phyloP scores from a whole-genome alignment of 2,329 filamentous ascomycete genomes.

The Colletotrichum gloeosporioides region DNA sequence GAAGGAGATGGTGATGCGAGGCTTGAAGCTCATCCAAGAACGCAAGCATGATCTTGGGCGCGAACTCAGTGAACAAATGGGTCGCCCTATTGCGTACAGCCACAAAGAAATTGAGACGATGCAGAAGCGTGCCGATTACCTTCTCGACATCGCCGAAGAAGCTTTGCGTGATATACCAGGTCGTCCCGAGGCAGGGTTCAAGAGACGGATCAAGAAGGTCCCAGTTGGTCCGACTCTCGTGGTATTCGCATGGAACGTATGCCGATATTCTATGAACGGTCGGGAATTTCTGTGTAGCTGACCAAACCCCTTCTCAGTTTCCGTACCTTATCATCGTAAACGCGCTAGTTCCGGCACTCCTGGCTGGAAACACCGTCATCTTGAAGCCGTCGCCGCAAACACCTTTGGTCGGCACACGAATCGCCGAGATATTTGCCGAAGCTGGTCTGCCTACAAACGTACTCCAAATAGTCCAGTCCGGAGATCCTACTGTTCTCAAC shows the following conservation, averaged over 20 bases:
- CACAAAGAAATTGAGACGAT: constrained; percentile 71
- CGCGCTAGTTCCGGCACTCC: constrained; percentile 62
- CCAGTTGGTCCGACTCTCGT: constrained; percentile 71
- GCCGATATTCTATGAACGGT: too few species aligned
- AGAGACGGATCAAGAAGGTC: constrained; percentile 69
- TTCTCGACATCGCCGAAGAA: constrained; percentile 67
- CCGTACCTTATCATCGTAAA: constrained; percentile 74
- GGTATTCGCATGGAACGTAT: constrained; percentile 75
- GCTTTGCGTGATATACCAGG: constrained; percentile 66
- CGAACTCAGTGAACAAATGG: constrained; percentile 77
- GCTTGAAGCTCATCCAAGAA: constrained; percentile 45
- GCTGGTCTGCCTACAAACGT: constrained; percentile 70
- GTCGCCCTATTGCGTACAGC: constrained; percentile 71
- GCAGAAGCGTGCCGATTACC: constrained; percentile 68
- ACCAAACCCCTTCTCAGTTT: not conserved
- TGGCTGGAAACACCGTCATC: constrained; percentile 70
- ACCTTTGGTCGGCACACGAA: constrained; percentile 71
- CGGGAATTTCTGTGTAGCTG: too few species aligned
- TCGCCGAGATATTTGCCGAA: constrained; percentile 65
- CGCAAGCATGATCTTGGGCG: constrained; percentile 66
- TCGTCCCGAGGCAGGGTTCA: constrained; percentile 70
- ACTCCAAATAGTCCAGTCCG: constrained; percentile 30
- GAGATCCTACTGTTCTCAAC: constrained; percentile 64
- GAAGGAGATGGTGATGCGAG: constrained; percentile 57
- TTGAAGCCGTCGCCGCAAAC: constrained; percentile 70